Base-by-base conservation (phyloP, 495 filamentous ascomycete species). In the Penicillium daleae region DNA sequence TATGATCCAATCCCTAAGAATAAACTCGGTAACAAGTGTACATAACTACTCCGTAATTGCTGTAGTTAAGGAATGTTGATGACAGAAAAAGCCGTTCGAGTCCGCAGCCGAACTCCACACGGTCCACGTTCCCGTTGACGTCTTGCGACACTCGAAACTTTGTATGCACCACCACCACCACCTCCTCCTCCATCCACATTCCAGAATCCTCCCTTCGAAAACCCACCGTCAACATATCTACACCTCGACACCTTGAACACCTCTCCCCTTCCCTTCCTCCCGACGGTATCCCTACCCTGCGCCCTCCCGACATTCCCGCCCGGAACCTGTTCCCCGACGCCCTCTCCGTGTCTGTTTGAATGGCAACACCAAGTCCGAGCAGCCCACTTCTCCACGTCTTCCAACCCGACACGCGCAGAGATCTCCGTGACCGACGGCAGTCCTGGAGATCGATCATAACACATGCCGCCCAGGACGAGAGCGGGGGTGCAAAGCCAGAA, bases 401-500 rank as follows among this genome's bases (percentile, higher is more conserved):
- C 51, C 62, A 64, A 52, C 56, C 59, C 60, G 60, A 65, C 64
- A 65, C 67, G 69, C 66, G 68, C 69, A 71, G 67, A 72, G 67
- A 63, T 66, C 66, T 66, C 64, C 61, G 59, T 40, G 56, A 56
- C 37, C 53, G 52, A 63, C 64, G 50, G 58, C 62, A 63, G 48
- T 42, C 63, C 51, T 64, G 68, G 65, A 59, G 64, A 66, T 70
- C 56, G 56, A 71, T 71, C 69, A 64, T 76, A 73, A 80, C 79
- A 78, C 78, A 85, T 85, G 83, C 83, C 79, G 80, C 76, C 76
- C 71, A 92, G 87, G 84, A 86, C 85, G 60, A 93, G 90, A 84
- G 89, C 90, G 79, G 93, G 95, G 83, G 83, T 90, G 78, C 90
- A 92, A 83, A 90, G 89, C 85, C 90, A 95, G 78, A 93, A 93